A percentile compares a stretch with the other conserved stretches of the same genome.
Evolutionary conservation across 257 asterid species (phyloP).

Genomic region (Prunella vulgaris): DNA sequence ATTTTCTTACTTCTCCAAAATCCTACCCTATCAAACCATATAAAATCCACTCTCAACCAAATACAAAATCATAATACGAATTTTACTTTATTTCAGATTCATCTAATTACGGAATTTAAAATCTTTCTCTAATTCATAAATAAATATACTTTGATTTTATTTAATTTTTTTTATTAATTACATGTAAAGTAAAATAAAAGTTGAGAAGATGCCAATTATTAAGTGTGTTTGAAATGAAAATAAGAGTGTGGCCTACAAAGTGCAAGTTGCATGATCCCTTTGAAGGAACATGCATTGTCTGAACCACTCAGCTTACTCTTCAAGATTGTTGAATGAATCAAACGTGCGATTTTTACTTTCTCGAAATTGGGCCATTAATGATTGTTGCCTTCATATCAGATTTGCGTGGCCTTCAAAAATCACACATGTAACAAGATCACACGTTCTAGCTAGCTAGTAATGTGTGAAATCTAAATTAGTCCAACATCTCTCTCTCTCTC

Average conservation of each 20-base stretch:
- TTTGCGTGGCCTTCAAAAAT: background rate
- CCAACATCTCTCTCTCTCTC: too few species aligned
- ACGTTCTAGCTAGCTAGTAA: too few species aligned
- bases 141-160: too few species aligned
- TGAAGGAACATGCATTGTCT: constrained; percentile 5
- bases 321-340: background rate
- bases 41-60: too few species aligned
- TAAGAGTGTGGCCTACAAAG: background rate
- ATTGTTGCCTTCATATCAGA: background rate
- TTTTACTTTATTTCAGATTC: too few species aligned
- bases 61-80: too few species aligned
- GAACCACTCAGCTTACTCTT: background rate
- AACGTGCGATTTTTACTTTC: background rate
- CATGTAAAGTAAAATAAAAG: too few species aligned
- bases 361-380: background rate
- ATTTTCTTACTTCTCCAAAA: too few species aligned
- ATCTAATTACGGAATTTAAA: too few species aligned
- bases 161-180: too few species aligned
- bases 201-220: constrained; percentile 2
- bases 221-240: constrained; percentile 1
- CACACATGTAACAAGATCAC: background rate
- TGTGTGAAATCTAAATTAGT: background rate
- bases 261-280: constrained; percentile 10
- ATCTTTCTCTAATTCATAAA: too few species aligned
- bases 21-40: too few species aligned